Evolutionary conservation across 495 filamentous ascomycete genomes (phyloP).

Genomic region (Penicillium parvum): DNA sequence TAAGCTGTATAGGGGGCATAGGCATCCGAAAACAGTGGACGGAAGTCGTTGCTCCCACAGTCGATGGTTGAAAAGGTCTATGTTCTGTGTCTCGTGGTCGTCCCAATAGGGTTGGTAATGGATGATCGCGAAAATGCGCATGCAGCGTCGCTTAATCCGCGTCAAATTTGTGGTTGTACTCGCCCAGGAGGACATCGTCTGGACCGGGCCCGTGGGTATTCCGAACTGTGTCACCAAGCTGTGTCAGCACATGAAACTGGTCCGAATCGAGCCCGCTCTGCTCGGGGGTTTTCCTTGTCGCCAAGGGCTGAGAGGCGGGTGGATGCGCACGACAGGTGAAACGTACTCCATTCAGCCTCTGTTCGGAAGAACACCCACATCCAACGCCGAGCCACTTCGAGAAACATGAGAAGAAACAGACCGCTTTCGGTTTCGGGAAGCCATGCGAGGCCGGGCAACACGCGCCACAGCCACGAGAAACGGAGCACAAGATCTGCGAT

Average conservation of each 20-base stretch:
- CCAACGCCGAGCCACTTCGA: constrained; percentile 86
- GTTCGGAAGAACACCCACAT: constrained; percentile 95
- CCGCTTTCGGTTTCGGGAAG: constrained; percentile 79
- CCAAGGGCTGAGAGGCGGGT: not conserved
- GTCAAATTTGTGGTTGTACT: constrained; percentile 49
- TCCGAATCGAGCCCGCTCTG: not conserved
- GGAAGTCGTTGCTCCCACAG: too few species aligned
- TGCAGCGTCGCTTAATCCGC: constrained; percentile 38
- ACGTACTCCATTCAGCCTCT: constrained; percentile 83
- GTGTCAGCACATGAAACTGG: constrained; percentile 15
- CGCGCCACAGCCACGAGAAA: constrained; percentile 85
- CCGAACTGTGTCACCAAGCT: constrained; percentile 39
- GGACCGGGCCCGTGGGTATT: constrained; percentile 49
- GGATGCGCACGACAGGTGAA: not conserved
- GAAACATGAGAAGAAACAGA: constrained; percentile 79
- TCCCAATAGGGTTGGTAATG: constrained; percentile 5
- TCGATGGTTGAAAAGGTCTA: not conserved
- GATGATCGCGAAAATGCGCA: not conserved
- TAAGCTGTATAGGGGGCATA: constrained; percentile 1
- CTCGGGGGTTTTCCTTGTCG: not conserved
- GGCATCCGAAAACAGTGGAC: not conserved
- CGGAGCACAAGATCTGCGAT: constrained; percentile 72
- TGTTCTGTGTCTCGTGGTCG: constrained; percentile 21
- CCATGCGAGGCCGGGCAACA: constrained; percentile 73
- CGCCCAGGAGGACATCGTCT: constrained; percentile 53